Evolutionary conservation across 495 filamentous ascomycete genomes (phyloP).

Genomic region (Baudoinia panamericana): DNA sequence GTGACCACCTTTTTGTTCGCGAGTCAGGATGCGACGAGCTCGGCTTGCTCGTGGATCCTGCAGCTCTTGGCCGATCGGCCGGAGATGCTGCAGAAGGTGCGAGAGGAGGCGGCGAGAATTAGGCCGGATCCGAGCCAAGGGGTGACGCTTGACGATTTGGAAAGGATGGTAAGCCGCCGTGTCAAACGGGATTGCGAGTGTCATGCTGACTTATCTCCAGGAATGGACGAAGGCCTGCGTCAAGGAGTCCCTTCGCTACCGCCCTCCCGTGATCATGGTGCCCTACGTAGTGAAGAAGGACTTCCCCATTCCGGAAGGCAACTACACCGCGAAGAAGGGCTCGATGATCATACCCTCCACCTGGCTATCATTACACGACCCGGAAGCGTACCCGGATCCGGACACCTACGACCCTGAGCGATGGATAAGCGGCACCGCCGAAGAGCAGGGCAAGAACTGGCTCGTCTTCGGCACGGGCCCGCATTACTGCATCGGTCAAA

Average conservation of each 20-base stretch:
- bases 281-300: conserved; percentile 90
- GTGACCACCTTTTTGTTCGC: conserved; percentile 97
- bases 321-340: conserved; percentile 81
- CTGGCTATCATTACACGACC: conserved; percentile 83
- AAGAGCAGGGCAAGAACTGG: conserved; percentile 91
- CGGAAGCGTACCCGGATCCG: conserved; percentile 80
- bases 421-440: conserved; percentile 82
- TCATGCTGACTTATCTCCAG: conserved; percentile 4
- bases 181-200: neutral
- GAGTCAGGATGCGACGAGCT: conserved; percentile 91
- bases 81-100: conserved; percentile 76
- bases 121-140: conserved; percentile 58
- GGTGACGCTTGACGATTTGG: conserved; percentile 70
- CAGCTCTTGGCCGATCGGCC: conserved; percentile 89
- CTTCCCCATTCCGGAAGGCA: conserved; percentile 72
- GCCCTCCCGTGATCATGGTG: conserved; percentile 95
- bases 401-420: conserved; percentile 84
- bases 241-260: conserved; percentile 86
- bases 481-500: conserved; percentile 94
- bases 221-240: conserved; percentile 84
- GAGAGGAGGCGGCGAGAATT: conserved; percentile 74
- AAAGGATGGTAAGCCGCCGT: conserved; percentile 45
- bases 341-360: conserved; percentile 89
- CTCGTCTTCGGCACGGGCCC: conserved; percentile 92
- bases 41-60: conserved; percentile 87